Evolutionary conservation across 2,329 filamentous ascomycete species (phyloP).

Genomic region (Balansia obtecta): DNA sequence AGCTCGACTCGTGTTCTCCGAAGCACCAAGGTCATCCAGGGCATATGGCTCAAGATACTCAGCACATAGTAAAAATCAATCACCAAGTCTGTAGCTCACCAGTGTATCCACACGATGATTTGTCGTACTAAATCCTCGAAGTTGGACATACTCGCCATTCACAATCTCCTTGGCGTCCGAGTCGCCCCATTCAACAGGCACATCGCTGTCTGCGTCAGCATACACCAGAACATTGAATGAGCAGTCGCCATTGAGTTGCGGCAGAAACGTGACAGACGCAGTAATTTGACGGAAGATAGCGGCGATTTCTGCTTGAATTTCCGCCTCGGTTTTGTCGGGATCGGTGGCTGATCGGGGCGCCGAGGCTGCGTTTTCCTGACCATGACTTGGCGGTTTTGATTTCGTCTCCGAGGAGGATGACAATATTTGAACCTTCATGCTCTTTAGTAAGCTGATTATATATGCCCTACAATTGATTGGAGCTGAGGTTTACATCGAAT

Average conservation of each 20-base stretch:
- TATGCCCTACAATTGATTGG: no score
- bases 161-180: constrained; percentile 95
- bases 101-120: constrained; percentile 90
- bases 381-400: constrained; percentile 34
- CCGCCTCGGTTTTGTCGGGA: constrained; percentile 76
- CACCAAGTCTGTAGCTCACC: constrained; percentile 71
- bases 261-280: constrained; percentile 90
- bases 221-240: constrained; percentile 99
- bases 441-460: neutral
- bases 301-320: constrained; percentile 93
- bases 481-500: constrained; percentile 57
- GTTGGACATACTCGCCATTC: constrained; percentile 87
- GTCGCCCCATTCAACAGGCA: constrained; percentile 97
- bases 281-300: constrained; percentile 97
- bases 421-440: constrained; percentile 14
- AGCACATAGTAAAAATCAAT: no score
- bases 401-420: constrained; percentile 20
- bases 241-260: constrained; percentile 79
- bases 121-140: constrained; percentile 90
- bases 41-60: no score
- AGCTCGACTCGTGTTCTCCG: neutral
- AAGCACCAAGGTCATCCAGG: neutral
- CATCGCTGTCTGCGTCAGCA: constrained; percentile 89
- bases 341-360: constrained; percentile 15
- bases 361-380: constrained; percentile 56